These are phyloP conservation scores for Gossypium rotundifolium DNA, from an alignment of 345 rosid genomes.

Conservation along the genomic window DNA sequence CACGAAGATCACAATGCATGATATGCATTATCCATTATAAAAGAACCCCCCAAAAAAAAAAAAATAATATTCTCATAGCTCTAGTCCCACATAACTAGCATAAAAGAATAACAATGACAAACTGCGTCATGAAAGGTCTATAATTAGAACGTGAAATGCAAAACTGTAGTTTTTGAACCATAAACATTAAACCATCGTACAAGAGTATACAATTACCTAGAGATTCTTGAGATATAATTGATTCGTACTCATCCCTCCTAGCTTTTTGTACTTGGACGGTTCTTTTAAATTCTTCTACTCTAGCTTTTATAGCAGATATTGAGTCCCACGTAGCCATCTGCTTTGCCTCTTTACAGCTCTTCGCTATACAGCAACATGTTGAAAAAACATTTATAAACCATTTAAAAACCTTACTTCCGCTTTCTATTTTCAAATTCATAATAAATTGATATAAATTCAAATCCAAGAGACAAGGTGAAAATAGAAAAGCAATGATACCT, in stretches of 20 bases:
- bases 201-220: constrained; percentile 36
- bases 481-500: constrained; percentile 31
- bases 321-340: constrained; percentile 62
- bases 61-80: background rate
- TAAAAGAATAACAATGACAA: background rate
- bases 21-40: background rate
- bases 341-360: constrained; percentile 71
- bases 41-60: no score
- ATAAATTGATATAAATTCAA: background rate
- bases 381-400: background rate
- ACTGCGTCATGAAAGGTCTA: background rate
- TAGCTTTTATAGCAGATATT: constrained; percentile 50
- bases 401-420: background rate
- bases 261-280: constrained; percentile 49
- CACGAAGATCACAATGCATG: background rate
- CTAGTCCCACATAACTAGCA: background rate
- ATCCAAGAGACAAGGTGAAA: background rate
- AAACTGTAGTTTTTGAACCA: background rate
- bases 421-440: background rate
- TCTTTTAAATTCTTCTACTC: constrained; percentile 53
- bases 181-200: background rate
- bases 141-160: background rate
- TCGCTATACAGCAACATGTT: constrained; percentile 40
- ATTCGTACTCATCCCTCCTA: constrained; percentile 53
- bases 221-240: constrained; percentile 48